phyloP scores from a whole-genome alignment of 2,329 filamentous ascomycete species.

The Arthroderma sp. region DNA sequence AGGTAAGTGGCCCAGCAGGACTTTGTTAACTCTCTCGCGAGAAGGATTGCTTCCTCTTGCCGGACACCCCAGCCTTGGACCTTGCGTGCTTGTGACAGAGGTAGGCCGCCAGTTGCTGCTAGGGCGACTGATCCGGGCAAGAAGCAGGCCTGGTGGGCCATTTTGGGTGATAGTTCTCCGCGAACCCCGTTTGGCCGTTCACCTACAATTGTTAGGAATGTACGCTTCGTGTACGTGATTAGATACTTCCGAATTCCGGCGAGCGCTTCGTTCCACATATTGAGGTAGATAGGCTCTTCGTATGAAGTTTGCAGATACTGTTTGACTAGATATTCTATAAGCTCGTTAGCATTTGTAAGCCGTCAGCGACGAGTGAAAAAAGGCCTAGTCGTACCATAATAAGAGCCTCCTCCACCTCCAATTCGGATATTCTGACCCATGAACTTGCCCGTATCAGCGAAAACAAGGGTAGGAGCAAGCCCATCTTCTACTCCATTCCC shows the following conservation, averaged over 20 bases:
- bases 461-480: constrained; percentile 82
- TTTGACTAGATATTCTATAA: constrained; percentile 82
- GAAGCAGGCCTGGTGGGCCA: constrained; percentile 98
- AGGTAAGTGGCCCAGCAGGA: constrained; percentile 99
- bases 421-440: constrained; percentile 74
- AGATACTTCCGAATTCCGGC: constrained; percentile 81
- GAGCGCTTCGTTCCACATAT: constrained; percentile 86
- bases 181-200: constrained; percentile 67
- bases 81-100: constrained; percentile 62
- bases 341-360: constrained; percentile 7
- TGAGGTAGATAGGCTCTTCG: constrained; percentile 70
- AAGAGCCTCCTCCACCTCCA: constrained; percentile 88
- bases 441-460: constrained; percentile 66
- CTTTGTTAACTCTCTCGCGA: constrained; percentile 83
- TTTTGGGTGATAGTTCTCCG: constrained; percentile 62
- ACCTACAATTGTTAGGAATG: constrained; percentile 75
- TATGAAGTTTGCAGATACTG: constrained; percentile 90
- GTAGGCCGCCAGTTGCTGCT: constrained; percentile 65
- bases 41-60: constrained; percentile 73
- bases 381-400: constrained; percentile 49
- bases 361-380: background rate
- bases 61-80: constrained; percentile 58
- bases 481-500: constrained; percentile 67
- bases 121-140: constrained; percentile 92
- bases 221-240: constrained; percentile 70